phyloP scores from a whole-genome alignment of 768 basidiomycete species.

The Candolleomyces aberdarensis region DNA sequence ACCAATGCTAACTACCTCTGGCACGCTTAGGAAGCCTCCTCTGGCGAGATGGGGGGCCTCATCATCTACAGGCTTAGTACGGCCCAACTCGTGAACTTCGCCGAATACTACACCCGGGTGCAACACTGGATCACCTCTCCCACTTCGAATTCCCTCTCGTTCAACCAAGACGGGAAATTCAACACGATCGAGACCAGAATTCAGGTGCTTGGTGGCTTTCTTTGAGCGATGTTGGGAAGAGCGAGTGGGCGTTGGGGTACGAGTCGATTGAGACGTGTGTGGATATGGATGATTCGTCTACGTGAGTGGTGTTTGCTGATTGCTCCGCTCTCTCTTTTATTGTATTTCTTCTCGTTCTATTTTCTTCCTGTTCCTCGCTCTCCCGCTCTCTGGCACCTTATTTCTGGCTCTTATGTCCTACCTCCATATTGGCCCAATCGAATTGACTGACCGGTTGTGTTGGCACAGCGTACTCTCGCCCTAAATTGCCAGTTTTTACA shows the following conservation, averaged over 20 bases:
- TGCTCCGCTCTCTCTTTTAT: too few relatives aligned
- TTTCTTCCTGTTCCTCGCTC: too few relatives aligned
- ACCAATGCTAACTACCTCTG: conserved; percentile 21
- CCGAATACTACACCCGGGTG: conserved; percentile 75
- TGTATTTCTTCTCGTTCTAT: too few relatives aligned
- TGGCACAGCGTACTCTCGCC: conserved; percentile 71
- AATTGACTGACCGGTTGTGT: neutral
- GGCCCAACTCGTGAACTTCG: conserved; percentile 80
- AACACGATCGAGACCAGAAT: conserved; percentile 98
- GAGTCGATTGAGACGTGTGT: conserved; percentile 88
- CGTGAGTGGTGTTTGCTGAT: too few relatives aligned
- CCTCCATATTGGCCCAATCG: too few relatives aligned
- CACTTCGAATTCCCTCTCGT: conserved; percentile 57
- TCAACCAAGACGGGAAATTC: conserved; percentile 77
- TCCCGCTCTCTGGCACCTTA: too few relatives aligned
- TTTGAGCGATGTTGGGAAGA: conserved; percentile 62
- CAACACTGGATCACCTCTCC: conserved; percentile 63
- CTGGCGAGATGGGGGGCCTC: conserved; percentile 85
- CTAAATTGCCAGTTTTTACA: conserved; percentile 86
- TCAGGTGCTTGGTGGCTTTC: conserved; percentile 84
- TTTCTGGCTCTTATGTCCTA: too few relatives aligned
- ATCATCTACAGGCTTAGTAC: conserved; percentile 88
- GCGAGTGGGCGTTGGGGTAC: conserved; percentile 81
- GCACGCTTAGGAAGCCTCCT: conserved; percentile 83
- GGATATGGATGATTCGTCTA: conserved; percentile 77